Evolutionary conservation across 495 filamentous ascomycete genomes (phyloP), one percentile per base, ranked within the genome.

Genomic region (Xylaria flabelliformis): DNA sequence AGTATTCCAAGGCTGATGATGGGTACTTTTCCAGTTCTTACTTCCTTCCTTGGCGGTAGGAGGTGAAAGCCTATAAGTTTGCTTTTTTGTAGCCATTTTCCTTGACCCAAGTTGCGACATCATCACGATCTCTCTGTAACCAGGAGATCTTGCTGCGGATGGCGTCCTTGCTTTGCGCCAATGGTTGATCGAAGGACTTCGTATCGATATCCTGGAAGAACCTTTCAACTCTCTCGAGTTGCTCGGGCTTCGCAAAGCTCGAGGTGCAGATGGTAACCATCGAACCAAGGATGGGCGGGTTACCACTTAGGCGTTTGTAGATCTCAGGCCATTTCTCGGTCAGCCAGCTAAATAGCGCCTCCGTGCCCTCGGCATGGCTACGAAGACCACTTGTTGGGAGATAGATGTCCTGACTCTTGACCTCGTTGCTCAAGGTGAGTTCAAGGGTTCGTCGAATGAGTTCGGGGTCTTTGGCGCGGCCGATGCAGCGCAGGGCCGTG

Each of bases 391-490:
- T 87, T 34, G 97, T 82, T 3, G 88, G 96, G 78, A 97, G 90
- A 85, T 98, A 98, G 74, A 99, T 91, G 77, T 99, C 96, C 83
- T 99, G 96, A 74, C 91, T 94, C 85, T 97, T 97, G 81, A 99
- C 94, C 72, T 97, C 92, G 51, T 90, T 88, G 80, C 90, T 89
- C 71, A 93, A 86, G 55, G 94, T 89, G 44, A 97, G 84, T 10
- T 82, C 85, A 21, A 99, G 88, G 2, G 94, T 95, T 68, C 90
- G 89, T 80, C 94, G 81, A 82, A 98, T 95, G 59, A 98, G 90
- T 64, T 90, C 88, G 17, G 92, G 89, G 56, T 91, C 84, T 73
- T 92, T 91, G 41, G 93, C 90, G 64, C 94, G 89, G 61, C 96
- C 95, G 10, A 99, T 87, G 72, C 89, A 90, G 73, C 96, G 93